These are phyloP conservation scores for Cladorrhinum sp. DNA, from an alignment of 2,329 filamentous ascomycete genomes.

Conservation along the genomic window DNA sequence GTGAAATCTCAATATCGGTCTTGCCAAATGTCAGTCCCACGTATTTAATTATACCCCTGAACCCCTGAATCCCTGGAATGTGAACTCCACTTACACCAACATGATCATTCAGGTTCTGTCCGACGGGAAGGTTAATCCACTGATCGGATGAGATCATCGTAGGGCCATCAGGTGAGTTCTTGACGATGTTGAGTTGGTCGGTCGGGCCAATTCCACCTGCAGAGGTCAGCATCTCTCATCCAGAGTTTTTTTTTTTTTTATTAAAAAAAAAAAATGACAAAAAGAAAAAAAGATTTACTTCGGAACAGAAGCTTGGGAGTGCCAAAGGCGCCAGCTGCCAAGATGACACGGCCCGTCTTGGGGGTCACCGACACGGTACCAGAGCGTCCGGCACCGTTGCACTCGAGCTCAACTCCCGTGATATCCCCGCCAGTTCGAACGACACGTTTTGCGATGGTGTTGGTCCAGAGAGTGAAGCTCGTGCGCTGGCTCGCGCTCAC, in stretches of 20 bases:
- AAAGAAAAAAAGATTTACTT: conserved; percentile 35
- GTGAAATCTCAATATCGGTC: conserved; percentile 46
- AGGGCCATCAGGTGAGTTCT: conserved; percentile 47
- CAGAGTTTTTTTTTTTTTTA: not conserved
- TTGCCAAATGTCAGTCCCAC: conserved; percentile 19
- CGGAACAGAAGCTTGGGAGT: conserved; percentile 65
- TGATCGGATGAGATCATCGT: conserved; percentile 48
- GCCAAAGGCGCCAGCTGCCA: conserved; percentile 66
- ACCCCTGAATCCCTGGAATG: not conserved
- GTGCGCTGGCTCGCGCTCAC: conserved; percentile 39
- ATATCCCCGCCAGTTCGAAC: conserved; percentile 60
- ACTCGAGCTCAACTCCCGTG: conserved; percentile 65
- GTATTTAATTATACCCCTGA: not conserved
- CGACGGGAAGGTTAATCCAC: conserved; percentile 58
- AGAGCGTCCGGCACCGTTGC: conserved; percentile 47
- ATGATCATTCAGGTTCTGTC: conserved; percentile 57
- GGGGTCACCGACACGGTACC: conserved; percentile 59
- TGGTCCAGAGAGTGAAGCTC: conserved; percentile 66
- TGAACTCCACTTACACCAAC: conserved; percentile 18
- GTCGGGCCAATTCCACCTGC: conserved; percentile 58
- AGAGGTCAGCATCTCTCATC: too few species aligned
- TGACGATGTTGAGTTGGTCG: conserved; percentile 55
- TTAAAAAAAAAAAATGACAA: too few species aligned
- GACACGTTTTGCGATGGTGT: conserved; percentile 64
- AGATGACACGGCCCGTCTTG: conserved; percentile 60